Evolutionary conservation across 169 alveolate genomes (phyloP).

Genomic region (Cyclospora cayetanensis): DNA sequence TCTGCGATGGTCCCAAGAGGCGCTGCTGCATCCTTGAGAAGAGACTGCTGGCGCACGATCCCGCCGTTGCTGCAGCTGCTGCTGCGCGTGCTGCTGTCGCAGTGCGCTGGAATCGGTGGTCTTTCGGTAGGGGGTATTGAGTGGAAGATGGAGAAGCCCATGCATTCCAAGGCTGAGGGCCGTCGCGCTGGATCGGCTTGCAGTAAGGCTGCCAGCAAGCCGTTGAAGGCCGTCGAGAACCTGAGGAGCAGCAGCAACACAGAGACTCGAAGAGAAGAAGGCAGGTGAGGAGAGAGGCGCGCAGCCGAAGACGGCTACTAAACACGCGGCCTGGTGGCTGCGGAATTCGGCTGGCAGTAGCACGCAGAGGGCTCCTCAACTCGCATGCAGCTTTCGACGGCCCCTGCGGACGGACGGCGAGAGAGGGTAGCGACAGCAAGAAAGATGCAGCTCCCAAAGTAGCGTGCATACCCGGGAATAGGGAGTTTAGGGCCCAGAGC

Average conservation of each 20-base stretch:
- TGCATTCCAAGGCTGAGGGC: conserved; percentile 65
- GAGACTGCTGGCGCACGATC: background rate
- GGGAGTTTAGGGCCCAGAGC: conserved; percentile 52
- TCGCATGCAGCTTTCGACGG: no score
- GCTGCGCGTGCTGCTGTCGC: background rate
- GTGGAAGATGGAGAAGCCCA: conserved; percentile 57
- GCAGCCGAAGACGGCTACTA: background rate
- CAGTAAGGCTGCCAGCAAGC: conserved; percentile 41
- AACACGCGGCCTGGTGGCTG: no score
- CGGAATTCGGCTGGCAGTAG: no score
- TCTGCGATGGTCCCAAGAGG: background rate
- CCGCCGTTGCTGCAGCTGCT: conserved; percentile 7
- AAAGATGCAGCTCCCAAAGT: background rate
- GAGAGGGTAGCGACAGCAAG: background rate
- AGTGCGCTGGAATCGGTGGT: background rate
- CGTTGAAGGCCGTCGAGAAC: conserved; percentile 43
- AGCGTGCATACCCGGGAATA: background rate
- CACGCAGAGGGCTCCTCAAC: background rate
- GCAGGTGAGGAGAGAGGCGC: background rate
- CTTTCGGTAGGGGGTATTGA: background rate
- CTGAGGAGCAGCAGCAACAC: background rate
- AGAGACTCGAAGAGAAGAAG: background rate
- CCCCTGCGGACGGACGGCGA: no score
- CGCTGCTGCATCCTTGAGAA: background rate
- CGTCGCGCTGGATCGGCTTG: conserved; percentile 22